These are phyloP conservation scores for Acorus gramineus DNA, from an alignment of 106 monocot genomes.

Conservation along the genomic window DNA sequence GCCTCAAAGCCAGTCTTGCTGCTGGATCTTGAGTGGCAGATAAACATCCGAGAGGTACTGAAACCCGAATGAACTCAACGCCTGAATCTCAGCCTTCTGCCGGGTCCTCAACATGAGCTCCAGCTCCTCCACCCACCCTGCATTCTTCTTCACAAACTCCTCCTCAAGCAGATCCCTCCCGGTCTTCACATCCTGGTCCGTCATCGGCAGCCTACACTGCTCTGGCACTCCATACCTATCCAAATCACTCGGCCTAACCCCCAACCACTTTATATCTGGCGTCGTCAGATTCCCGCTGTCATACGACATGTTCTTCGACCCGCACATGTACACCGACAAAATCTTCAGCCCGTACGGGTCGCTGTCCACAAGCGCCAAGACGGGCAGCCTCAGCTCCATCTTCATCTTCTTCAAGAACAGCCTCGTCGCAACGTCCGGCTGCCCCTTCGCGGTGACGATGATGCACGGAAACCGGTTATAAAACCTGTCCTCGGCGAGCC, in stretches of 20 bases:
- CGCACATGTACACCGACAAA: slow-evolving; percentile 96
- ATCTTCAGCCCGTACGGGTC: slow-evolving; percentile 98
- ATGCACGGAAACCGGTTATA: slow-evolving; percentile 97
- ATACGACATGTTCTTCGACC: slow-evolving; percentile 99
- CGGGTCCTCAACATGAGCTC: slow-evolving; percentile 83
- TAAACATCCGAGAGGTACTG: slow-evolving; percentile 96
- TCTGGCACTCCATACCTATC: slow-evolving; percentile 92
- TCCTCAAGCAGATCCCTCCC: slow-evolving; percentile 96
- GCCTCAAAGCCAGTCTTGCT: slow-evolving; percentile 80
- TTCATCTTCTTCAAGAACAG: slow-evolving; percentile 79
- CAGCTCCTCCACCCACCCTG: slow-evolving; percentile 89
- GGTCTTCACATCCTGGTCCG: slow-evolving; percentile 93
- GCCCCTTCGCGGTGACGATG: slow-evolving; percentile 94
- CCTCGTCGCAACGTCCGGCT: slow-evolving; percentile 92
- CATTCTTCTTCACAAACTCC: slow-evolving; percentile 92
- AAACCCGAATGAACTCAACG: slow-evolving; percentile 91
- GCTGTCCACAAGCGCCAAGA: slow-evolving; percentile 86
- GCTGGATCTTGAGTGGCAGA: slow-evolving; percentile 86
- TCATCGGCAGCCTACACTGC: slow-evolving; percentile 92
- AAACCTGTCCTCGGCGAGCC: slow-evolving; percentile 92
- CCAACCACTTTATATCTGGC: slow-evolving; percentile 97
- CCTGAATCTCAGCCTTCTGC: slow-evolving; percentile 99
- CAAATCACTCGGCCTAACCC: slow-evolving; percentile 78
- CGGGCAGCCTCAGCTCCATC: slow-evolving; percentile 71
- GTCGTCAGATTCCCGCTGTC: slow-evolving; percentile 90